Base-by-base conservation (phyloP, 768 basidiomycete species). In the Clavaria fumosa region DNA sequence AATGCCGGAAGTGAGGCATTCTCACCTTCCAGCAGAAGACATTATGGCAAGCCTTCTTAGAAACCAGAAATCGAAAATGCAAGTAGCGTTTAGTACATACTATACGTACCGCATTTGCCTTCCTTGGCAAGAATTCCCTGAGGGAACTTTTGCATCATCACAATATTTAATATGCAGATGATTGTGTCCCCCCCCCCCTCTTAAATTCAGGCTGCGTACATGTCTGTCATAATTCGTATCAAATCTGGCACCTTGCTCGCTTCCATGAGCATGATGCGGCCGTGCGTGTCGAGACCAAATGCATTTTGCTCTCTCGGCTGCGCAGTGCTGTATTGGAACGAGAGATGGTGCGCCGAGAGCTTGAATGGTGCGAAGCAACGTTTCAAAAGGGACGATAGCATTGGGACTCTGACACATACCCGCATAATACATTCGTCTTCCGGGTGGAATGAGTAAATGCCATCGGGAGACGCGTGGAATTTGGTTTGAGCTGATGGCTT, bases 341-440 rank as follows among this genome's bases (percentile, higher is more conserved):
- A 70, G 35, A 75, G 47, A 1, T 65, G 54, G 40, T 70, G 62
- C 1, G 60, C 48, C 1, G 78, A 68, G 37, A 65, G 53, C 72
- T 81, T 47, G 19, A 38, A 31, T 3, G 39, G 15, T 31, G 14
- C 39, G 17, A 22, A 28, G 20, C 44, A 31, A 21, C 23, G 15
- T 21, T 23, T 9, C 19, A 11, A 35, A 24, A 6, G 32, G 17
- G 9, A 19, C 12, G n/a, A 32, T 20, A 26, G 14, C 42, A 17
- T 32, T n/a, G n/a, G n/a, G n/a, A n/a, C n/a, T n/a, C n/a, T n/a
- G 21, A 39, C 10, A 44, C 70, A 31, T 35, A 83, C 85, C 61
- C 72, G 57, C 39, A 69, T 65, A 36, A 89, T 73, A 28, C 63
- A 62, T 28, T 78, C 76, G 54, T 95, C 90, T 53, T 95, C 91